Base-by-base conservation (phyloP, 228 moss, liverwort and hornwort genomes). In the Sphagnum magellanicum region DNA sequence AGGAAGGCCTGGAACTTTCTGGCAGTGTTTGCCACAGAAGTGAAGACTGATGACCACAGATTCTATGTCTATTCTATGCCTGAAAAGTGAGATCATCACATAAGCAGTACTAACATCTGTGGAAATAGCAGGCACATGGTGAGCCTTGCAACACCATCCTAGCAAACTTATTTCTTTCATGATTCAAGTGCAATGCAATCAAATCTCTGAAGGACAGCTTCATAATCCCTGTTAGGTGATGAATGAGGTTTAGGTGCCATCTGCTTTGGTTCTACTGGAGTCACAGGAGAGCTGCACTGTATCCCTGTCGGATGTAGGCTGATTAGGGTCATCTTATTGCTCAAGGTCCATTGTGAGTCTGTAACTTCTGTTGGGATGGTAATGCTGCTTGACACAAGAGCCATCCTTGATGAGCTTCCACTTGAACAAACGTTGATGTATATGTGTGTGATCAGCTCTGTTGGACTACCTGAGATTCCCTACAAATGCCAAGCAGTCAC, bases 251-350 rank as follows among this genome's bases (percentile, higher is more conserved):
- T 76, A 74, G 91, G 72, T 79, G 90, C 93, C 83, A 86, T 84
- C 79, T 91, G 88, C 85, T 93, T 98, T 70, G 97, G 91, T 74
- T 98, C 97, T 68, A 91, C 67, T 72, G 93, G 90, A 65, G 89
- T 78, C 16, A 92, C 86, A 13, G 90, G 91, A 69, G 97, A 98
- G 79, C 88, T 87, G 65, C 93, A 90, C 75, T 91, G 97, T 79
- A 90, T 84, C 73, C 87, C 93, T 55, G 93, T 76, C 16, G 92
- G 88, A 50, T 92, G 94, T 77, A 91, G 81, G 83, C 97, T 98
- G 69, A 90, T 90, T 4, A 91, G 85, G 63, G 84, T 90, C 67
- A 87, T 82, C 87, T 97, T 97, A 72, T 66, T 84, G 50, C 82
- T 82, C 77, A 90, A 71, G 7, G 91, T 81, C 70, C 97, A 90